Evolutionary conservation across 345 rosid species (phyloP), one percentile per base, ranked within the genome.

Genomic region (Eucalyptus caleyi): DNA sequence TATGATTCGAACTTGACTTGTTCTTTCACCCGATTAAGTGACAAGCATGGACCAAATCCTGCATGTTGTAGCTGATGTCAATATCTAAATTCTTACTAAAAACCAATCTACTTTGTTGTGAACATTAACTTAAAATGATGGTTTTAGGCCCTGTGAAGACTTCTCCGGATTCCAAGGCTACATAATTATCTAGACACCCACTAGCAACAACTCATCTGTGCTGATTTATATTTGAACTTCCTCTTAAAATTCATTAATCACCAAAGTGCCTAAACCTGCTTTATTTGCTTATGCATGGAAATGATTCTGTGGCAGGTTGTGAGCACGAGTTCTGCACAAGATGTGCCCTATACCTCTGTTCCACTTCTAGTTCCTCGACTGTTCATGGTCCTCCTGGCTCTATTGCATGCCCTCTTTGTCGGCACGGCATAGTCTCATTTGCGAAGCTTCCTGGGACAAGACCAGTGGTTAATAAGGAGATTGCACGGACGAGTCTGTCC

Each of bases 391-490:
- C 96, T 15, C 77, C 93, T 16, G 99, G 99, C 32, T 98, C 97
- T 10, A 93, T 98, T 40, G 93, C 99, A 11, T 97, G 99, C 88
- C 99, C 99, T 59, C 97, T 98, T 34, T 98, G 99, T 89, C 97
- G 99, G 42, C 94, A 96, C 18, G 97, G 99, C 72, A 96, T 97
- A 77, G 95, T 94, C 88, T 96, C 99, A 26, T 98, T 98, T 88
- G 90, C 92, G 50, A 96, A 91, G 93, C 97, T 97, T 30, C 95
- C 96, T 0, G 95, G 90, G 82, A 94, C 94, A 6, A 88, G 86
- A 90, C 91, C 94, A 47, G 80, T 91, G 19, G 86, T 89, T 18
- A 77, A 77, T 21, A 92, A 94, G 91, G 92, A 93, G 34, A 90
- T 94, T 72, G 91, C 95, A 65, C 93, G 98, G 93, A 93, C 98